phyloP scores from a whole-genome alignment of 768 basidiomycete genomes.

The Suillus bovinus region DNA sequence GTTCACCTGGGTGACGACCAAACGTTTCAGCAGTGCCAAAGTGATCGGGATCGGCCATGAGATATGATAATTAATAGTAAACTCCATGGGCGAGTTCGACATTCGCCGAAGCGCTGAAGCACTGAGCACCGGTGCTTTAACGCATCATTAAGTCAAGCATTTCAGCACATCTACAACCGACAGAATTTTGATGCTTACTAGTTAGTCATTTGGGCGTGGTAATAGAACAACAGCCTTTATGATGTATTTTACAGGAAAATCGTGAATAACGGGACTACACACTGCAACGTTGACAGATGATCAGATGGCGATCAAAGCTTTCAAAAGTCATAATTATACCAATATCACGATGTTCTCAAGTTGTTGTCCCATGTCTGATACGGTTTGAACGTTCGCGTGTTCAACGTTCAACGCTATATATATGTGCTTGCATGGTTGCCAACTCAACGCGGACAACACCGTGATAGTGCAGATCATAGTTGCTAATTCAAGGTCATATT shows the following conservation, averaged over 20 bases:
- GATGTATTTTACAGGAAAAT: neutral
- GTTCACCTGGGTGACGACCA: neutral
- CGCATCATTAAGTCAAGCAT: too few species aligned
- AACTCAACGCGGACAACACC: neutral
- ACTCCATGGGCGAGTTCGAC: too few species aligned
- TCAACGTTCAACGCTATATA: neutral
- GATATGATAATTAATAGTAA: too few species aligned
- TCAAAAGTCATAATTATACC: neutral
- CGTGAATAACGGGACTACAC: neutral
- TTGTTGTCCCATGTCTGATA: neutral
- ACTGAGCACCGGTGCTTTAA: neutral
- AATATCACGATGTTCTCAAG: neutral
- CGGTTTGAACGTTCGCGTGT: neutral
- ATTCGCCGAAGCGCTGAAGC: neutral
- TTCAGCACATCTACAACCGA: too few species aligned
- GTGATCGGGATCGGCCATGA: neutral
- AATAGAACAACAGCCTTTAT: neutral
- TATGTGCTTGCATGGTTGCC: neutral
- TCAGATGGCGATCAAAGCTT: neutral
- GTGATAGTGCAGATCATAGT: neutral
- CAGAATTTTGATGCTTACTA: neutral
- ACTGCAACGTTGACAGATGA: constrained; percentile 1
- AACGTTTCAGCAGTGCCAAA: constrained; percentile 2
- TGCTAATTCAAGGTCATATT: neutral
- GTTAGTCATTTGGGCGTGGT: neutral